phyloP scores from a whole-genome alignment of 1,284 basidiomycete genomes.

The Tilletia setariae region DNA sequence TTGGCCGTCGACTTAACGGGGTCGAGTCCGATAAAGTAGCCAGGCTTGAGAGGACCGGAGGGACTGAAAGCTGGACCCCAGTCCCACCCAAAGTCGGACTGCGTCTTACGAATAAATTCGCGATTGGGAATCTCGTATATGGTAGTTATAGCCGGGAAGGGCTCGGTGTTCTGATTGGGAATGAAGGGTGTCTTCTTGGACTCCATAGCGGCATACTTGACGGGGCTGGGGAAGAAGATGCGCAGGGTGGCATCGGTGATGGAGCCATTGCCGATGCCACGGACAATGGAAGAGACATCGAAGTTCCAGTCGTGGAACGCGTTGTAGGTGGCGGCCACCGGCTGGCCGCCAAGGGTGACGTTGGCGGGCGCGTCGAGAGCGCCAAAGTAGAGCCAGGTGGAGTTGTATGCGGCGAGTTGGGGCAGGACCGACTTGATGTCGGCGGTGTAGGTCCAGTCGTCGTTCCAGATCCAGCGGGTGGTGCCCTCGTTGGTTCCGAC shows the following conservation, averaged over 20 bases:
- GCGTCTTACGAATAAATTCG: conserved; percentile 42
- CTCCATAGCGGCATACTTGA: conserved; percentile 25
- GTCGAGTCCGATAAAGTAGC: conserved; percentile 27
- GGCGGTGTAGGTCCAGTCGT: conserved; percentile 66
- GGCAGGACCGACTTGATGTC: conserved; percentile 59
- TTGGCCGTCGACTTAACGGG: conserved; percentile 29
- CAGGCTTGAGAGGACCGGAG: conserved; percentile 28
- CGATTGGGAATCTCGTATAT: conserved; percentile 36
- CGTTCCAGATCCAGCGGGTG: conserved; percentile 63
- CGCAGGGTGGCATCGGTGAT: conserved; percentile 20
- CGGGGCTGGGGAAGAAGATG: conserved; percentile 26
- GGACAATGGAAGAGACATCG: conserved; percentile 47
- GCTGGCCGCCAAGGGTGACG: conserved; percentile 61
- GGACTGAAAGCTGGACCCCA: conserved; percentile 41
- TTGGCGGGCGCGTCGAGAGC: conserved; percentile 65
- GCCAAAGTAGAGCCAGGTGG: conserved; percentile 62
- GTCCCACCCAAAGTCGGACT: conserved; percentile 49
- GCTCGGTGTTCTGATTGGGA: conserved; percentile 22
- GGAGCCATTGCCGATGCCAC: not conserved
- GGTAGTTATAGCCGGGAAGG: conserved; percentile 3
- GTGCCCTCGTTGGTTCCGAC: conserved; percentile 64
- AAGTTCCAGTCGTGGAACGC: conserved; percentile 63
- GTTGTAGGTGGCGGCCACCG: conserved; percentile 64
- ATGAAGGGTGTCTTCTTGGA: conserved; percentile 23
- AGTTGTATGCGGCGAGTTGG: conserved; percentile 34